Percentiles rank a stretch among this genome's conserved stretches.
Evolutionary conservation across 306 rosid genomes (phyloP).

Genomic region (Glycine tomentella): DNA sequence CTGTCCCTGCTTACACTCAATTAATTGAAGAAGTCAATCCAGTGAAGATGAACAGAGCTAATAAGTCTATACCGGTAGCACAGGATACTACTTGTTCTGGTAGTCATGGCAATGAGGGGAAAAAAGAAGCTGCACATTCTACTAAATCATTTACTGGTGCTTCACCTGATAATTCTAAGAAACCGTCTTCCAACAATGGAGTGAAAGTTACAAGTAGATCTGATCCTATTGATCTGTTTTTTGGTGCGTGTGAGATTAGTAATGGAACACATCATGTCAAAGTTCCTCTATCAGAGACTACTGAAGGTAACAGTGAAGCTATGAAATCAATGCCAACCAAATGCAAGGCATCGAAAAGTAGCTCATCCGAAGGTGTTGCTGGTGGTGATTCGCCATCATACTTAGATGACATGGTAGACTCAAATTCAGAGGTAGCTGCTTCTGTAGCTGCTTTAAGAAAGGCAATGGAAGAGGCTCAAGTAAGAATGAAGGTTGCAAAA

Average conservation of each 20-base stretch:
- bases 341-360: conserved; percentile 47
- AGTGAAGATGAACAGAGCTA: conserved; percentile 45
- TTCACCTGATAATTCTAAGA: conserved; percentile 51
- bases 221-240: conserved; percentile 52
- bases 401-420: conserved; percentile 70
- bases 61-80: conserved; percentile 49
- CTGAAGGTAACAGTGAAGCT: conserved; percentile 46
- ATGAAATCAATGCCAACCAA: conserved; percentile 52
- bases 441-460: conserved; percentile 85
- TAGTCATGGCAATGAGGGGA: conserved; percentile 42
- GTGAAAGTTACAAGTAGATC: conserved; percentile 53
- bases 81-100: conserved; percentile 44
- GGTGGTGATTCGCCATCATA: conserved; percentile 61
- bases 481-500: conserved; percentile 72
- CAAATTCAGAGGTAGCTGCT: conserved; percentile 82
- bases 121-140: conserved; percentile 38
- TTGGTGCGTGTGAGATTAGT: conserved; percentile 59
- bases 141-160: conserved; percentile 44
- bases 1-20: conserved; percentile 72
- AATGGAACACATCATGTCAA: conserved; percentile 48
- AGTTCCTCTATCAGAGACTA: conserved; percentile 54
- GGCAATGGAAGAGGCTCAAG: conserved; percentile 96
- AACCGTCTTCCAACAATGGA: conserved; percentile 55
- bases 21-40: conserved; percentile 70
- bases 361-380: conserved; percentile 49